Base-by-base conservation (phyloP, 2,329 filamentous ascomycete genomes). In the Biscogniauxia sp. region DNA sequence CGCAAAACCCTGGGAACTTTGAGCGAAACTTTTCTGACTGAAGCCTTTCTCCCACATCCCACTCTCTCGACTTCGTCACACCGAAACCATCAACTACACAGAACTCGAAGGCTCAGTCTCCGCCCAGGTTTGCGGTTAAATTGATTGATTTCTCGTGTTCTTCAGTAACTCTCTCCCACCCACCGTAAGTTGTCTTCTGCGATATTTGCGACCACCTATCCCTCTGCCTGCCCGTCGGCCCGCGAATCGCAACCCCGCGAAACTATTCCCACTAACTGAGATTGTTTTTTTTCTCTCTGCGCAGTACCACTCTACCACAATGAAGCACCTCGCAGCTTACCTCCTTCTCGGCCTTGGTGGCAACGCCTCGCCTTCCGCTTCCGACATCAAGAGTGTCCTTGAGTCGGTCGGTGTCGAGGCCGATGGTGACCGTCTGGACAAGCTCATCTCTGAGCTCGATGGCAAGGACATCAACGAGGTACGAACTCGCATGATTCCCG, bases 321-420 rank as follows among this genome's bases (percentile, higher is more conserved):
- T 99, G 95, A 98, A 99, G 93, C 90, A 98, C 85, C 90, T 99
- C 85, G 95, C 95, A 79, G 94, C 95, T 79, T 98, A 96, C 88
- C 93, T 99, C 78, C 94, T 99, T 78, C 92, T 98, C 81, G 83
- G 84, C 84, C 90, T 98, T 73, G 94, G 87, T 79, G 95, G 95
- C 83, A 98, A 97, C 88, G 80, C 86, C 84, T 88, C 88, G 68
- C 95, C 95, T 74, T 93, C 91, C 69, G 92, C 91, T 74, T 80
- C 80, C 70, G 93, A 98, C 78, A 83, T 99, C 87, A 95, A 91
- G 85, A 78, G 76, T 67, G 93, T 99, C 75, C 92, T 99, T 78
- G 87, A 88, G 76, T 91, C 94, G 72, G 95, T 98, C 77, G 95
- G 95, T 75, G 93, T 97, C 71, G 95, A 99, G 84, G 90, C 91